phyloP scores from a whole-genome alignment of 805 yeast genomes.

The Candida germanica region DNA sequence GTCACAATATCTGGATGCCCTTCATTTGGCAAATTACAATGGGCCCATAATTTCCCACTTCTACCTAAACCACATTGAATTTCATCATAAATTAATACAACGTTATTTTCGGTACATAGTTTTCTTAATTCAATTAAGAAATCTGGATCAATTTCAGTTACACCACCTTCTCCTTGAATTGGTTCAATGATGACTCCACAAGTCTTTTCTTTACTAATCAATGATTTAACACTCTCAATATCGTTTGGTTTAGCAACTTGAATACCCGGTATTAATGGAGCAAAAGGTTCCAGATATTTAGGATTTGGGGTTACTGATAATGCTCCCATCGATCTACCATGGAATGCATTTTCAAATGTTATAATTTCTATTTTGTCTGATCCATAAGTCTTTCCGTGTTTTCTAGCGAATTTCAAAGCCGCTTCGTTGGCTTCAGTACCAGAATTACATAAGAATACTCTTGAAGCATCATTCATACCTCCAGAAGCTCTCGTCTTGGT shows the following conservation, averaged over 20 bases:
- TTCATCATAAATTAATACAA: constrained; percentile 85
- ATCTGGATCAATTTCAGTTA: constrained; percentile 60
- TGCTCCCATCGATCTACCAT: constrained; percentile 94
- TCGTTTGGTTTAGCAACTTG: constrained; percentile 62
- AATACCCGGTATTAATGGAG: constrained; percentile 90
- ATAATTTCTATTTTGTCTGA: constrained; percentile 67
- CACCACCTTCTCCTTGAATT: constrained; percentile 97
- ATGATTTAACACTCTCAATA: constrained; percentile 52
- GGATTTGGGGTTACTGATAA: constrained; percentile 88
- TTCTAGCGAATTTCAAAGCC: constrained; percentile 67
- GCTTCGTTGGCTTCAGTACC: constrained; percentile 62
- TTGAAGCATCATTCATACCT: constrained; percentile 77
- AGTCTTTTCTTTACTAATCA: constrained; percentile 56
- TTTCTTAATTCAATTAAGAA: constrained; percentile 65
- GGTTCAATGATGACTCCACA: constrained; percentile 97
- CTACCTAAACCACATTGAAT: constrained; percentile 97
- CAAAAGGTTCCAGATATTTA: constrained; percentile 88
- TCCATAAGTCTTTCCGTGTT: constrained; percentile 60
- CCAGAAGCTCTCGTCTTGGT: constrained; percentile 65
- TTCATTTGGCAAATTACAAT: constrained; percentile 63
- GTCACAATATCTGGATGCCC: constrained; percentile 95
- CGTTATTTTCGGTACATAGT: constrained; percentile 66
- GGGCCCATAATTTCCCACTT: constrained; percentile 93
- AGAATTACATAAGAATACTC: constrained; percentile 63
- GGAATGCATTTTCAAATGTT: constrained; percentile 88